Evolutionary conservation across 768 basidiomycete species (phyloP).

Genomic region (Kwoniella heveanensis): DNA sequence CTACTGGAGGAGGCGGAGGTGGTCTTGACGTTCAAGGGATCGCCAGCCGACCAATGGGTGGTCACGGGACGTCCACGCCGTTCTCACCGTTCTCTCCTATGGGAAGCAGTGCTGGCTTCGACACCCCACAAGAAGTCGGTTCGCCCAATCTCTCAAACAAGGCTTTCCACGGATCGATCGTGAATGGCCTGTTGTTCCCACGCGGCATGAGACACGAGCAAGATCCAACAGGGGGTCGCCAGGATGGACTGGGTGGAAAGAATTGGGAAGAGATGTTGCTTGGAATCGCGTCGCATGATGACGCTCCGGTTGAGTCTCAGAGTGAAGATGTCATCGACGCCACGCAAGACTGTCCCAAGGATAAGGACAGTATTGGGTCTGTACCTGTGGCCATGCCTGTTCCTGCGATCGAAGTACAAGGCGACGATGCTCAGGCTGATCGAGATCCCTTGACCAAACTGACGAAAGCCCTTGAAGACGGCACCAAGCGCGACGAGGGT

Average conservation of each 20-base stretch:
- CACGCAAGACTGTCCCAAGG: no score
- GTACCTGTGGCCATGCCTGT: neutral
- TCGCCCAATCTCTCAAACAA: slow-evolving; percentile 4
- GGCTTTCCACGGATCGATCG: slow-evolving; percentile 13
- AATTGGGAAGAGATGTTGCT: neutral
- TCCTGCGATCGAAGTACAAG: neutral
- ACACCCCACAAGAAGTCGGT: neutral
- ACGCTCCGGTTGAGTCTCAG: neutral
- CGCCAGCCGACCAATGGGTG: neutral
- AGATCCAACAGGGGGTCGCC: neutral
- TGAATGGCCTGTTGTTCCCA: slow-evolving; percentile 9
- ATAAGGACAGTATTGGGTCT: neutral
- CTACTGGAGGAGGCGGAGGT: neutral
- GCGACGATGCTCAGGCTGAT: no score
- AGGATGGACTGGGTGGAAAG: neutral
- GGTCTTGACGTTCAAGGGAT: neutral
- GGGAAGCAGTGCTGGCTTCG: neutral
- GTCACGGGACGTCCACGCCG: neutral
- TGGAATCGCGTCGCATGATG: slow-evolving; percentile 5
- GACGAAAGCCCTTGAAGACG: no score
- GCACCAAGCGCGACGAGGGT: neutral
- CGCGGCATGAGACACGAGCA: slow-evolving; percentile 1
- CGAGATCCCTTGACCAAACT: no score
- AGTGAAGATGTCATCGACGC: no score
- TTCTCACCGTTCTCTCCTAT: slow-evolving; percentile 4